A percentile compares a stretch with the other conserved stretches of the same genome.
Evolutionary conservation across 768 basidiomycete genomes (phyloP).

Genomic region (Kwoniella europaea): DNA sequence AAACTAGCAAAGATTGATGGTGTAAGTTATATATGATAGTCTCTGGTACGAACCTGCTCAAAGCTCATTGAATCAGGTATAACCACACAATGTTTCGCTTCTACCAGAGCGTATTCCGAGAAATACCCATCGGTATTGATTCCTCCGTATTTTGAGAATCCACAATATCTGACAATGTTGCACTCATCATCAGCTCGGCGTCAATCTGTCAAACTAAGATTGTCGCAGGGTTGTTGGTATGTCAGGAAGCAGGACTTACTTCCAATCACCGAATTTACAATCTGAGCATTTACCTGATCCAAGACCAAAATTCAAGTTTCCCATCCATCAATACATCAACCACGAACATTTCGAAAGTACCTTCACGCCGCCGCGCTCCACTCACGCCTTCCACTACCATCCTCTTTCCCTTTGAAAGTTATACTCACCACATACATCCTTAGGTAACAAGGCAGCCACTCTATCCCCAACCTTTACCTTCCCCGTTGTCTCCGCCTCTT

Average conservation of each 20-base stretch:
- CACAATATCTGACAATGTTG: slow-evolving; percentile 12
- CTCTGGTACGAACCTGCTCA: slow-evolving; percentile 14
- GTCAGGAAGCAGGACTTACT: slow-evolving; percentile 8
- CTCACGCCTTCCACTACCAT: not conserved
- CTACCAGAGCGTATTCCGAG: slow-evolving; percentile 25
- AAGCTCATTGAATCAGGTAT: slow-evolving; percentile 22
- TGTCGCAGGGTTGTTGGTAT: no score
- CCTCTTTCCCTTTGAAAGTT: not conserved
- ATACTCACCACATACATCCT: slow-evolving; percentile 24
- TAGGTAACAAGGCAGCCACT: slow-evolving; percentile 13
- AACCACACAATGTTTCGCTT: slow-evolving; percentile 16
- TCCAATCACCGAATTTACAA: slow-evolving; percentile 20
- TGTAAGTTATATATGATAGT: not conserved
- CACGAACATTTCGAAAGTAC: not conserved
- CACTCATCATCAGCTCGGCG: no score
- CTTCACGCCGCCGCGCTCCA: not conserved
- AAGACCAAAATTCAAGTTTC: not conserved
- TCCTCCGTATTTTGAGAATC: slow-evolving; percentile 22
- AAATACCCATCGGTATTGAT: slow-evolving; percentile 29
- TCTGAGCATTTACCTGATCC: slow-evolving; percentile 20
- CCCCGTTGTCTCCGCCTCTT: slow-evolving; percentile 11
- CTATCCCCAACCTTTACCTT: slow-evolving; percentile 17
- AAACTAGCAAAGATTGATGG: no score
- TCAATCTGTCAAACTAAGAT: no score
- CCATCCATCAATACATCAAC: no score